Evolutionary conservation across 2,329 filamentous ascomycete genomes (phyloP).

Genomic region (Botrytis elliptica): DNA sequence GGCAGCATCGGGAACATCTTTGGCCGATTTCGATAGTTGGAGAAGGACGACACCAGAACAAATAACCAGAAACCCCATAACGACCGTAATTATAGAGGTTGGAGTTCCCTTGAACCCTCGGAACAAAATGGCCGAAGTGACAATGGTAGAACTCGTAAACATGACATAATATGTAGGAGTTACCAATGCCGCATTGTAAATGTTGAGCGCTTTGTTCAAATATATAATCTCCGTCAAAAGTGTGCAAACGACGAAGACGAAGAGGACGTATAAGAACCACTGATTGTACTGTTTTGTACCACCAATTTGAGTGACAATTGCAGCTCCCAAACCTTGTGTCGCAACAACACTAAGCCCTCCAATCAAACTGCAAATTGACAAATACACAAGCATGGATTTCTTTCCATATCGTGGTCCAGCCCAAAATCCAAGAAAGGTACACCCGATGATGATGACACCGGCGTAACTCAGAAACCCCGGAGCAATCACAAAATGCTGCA

Average conservation of each 20-base stretch:
- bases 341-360: constrained; percentile 93
- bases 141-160: constrained; percentile 93
- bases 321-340: constrained; percentile 88
- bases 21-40: constrained; percentile 96
- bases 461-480: constrained; percentile 85
- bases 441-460: constrained; percentile 76
- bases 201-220: constrained; percentile 95
- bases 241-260: constrained; percentile 88
- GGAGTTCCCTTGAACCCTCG: constrained; percentile 87
- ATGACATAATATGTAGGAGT: constrained; percentile 99
- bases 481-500: constrained; percentile 82
- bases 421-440: constrained; percentile 71
- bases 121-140: constrained; percentile 90
- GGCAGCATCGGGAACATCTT: constrained; percentile 91
- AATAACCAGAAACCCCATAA: constrained; percentile 91
- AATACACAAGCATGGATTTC: constrained; percentile 96
- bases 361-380: constrained; percentile 92
- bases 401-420: constrained; percentile 86
- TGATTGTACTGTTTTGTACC: constrained; percentile 90
- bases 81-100: constrained; percentile 78
- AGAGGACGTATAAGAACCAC: constrained; percentile 91
- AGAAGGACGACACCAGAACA: constrained; percentile 89
- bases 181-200: constrained; percentile 95
- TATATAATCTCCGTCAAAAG: constrained; percentile 92
- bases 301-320: constrained; percentile 80